Percentiles rank a stretch among this genome's conserved stretches.
phyloP scores from a whole-genome alignment of 768 basidiomycete genomes.

The Tylopilus subfusipes region DNA sequence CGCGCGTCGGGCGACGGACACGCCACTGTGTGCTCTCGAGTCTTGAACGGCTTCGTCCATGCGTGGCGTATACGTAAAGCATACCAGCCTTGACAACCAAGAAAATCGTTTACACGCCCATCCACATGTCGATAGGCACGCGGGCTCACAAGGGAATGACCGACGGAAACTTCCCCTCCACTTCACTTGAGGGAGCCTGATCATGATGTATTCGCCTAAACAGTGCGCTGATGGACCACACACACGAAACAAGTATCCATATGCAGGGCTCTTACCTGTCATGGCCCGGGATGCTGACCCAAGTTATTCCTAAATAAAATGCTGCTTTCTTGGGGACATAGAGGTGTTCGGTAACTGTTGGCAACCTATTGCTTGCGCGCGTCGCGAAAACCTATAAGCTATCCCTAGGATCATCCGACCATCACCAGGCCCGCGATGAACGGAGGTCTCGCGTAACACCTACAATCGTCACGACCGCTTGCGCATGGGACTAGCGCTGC shows the following conservation, averaged over 20 bases:
- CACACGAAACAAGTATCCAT: neutral
- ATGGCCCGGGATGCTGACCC: neutral
- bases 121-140: neutral
- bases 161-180: neutral
- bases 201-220: neutral
- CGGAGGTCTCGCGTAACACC: neutral
- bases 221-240: too few species aligned
- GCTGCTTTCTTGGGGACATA: neutral
- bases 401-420: neutral
- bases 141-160: neutral
- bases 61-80: neutral
- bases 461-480: neutral
- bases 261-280: neutral
- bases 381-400: neutral
- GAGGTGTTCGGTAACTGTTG: neutral
- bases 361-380: neutral
- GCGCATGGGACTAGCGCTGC: neutral
- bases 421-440: neutral
- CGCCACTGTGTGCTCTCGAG: neutral
- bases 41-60: neutral
- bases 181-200: neutral
- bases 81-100: neutral
- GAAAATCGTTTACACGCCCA: neutral
- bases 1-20: neutral
- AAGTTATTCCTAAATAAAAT: neutral